Evolutionary conservation across 169 alveolate species (phyloP), one percentile per base, ranked within the genome.

Genomic region (Prorocentrum cordatum): DNA sequence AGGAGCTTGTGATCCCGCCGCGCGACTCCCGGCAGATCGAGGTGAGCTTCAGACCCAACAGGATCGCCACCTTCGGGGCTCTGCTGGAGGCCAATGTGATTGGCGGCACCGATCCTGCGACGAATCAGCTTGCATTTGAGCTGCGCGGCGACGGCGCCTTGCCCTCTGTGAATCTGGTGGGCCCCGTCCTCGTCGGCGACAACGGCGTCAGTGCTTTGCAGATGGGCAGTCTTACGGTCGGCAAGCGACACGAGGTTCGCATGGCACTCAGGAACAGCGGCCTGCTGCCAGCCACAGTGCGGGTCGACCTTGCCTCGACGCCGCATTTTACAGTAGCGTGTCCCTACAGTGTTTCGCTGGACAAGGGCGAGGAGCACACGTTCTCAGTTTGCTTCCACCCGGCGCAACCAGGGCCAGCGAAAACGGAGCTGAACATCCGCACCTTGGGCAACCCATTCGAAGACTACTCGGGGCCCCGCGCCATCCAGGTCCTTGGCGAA

Each of bases 21-120:
- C 89, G 61, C 66, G 89, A 79, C 38, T 79, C 89, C 26, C 39
- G 47, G 71, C 89, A 79, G 89, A 79, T 75, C 39, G 72, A 75
- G 86, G 86, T 75, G 86, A 75, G 54, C 61, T 75, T 75, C 29
- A 75, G 72, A 27, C 89, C 89, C 10, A 58, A 42, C 2, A 75
- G 61, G 14, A 22, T 79, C 62, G 89, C 89, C 29, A 58, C 64
- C 59, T 79, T 79, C 50, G 89, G 66, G 14, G 89, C 89, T 1
- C 59, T 79, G 31, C 5, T 79, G 54, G 89, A 79, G 36, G 89
- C 89, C 10, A 50, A 9, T 5, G n/a, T 18, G n/a, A 0, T 24
- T 39, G 14, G 35, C 58, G 89, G 89, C 36, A 79, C 89, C 26
- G 89, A 79, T 39, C 89, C 89, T 24, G 16, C 2, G 58, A 79